A percentile compares a stretch with the other conserved stretches of the same genome.
Evolutionary conservation across 2,329 filamentous ascomycete species (phyloP).

Genomic region (Furcasterigmium furcatum): DNA sequence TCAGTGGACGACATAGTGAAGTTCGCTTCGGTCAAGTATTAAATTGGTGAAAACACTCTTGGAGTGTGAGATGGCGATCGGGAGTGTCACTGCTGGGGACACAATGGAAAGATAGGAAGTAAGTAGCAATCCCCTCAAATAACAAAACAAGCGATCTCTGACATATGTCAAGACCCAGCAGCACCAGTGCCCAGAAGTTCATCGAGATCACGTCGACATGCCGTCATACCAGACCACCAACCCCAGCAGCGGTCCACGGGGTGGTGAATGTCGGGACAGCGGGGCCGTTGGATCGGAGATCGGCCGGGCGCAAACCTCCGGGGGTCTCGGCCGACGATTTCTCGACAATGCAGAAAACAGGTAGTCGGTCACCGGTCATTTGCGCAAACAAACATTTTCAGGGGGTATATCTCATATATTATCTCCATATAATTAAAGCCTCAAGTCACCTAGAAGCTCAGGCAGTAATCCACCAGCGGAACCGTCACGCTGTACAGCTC

Average conservation of each 20-base stretch:
- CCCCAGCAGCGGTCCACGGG: no score
- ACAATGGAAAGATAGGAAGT: background rate
- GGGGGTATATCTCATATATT: background rate
- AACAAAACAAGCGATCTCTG: background rate
- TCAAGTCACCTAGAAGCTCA: conserved; percentile 4
- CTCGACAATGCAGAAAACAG: background rate
- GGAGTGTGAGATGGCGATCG: background rate
- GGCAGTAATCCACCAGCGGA: conserved; percentile 11
- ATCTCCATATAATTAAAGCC: background rate
- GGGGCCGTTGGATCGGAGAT: no score
- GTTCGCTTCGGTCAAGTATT: background rate
- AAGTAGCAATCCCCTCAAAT: background rate
- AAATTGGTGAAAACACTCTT: background rate
- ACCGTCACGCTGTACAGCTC: conserved; percentile 15
- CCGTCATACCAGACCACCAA: no score
- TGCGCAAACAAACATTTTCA: background rate
- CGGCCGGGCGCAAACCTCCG: background rate
- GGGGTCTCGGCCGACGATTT: background rate
- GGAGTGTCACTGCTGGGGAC: background rate
- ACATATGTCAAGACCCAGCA: background rate
- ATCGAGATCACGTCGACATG: background rate
- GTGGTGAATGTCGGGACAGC: no score
- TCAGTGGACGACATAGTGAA: conserved; percentile 11
- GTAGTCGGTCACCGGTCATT: background rate
- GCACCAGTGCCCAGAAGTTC: background rate